phyloP scores from a whole-genome alignment of 2,329 filamentous ascomycete genomes.

The Ophiocordyceps camponoti-rufipedis region DNA sequence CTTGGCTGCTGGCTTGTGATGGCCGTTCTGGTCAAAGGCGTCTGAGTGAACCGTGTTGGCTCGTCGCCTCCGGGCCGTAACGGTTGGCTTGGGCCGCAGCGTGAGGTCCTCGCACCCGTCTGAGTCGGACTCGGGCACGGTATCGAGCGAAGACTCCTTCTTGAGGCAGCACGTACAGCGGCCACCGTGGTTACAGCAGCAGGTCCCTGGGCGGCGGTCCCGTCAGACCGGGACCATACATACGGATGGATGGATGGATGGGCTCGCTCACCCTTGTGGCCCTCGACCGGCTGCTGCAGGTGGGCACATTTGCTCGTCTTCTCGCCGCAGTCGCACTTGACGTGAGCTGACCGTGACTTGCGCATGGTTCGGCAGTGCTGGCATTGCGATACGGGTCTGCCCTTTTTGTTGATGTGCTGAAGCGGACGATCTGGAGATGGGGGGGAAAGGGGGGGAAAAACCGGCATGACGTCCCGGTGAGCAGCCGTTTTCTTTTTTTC shows the following conservation, averaged over 20 bases:
- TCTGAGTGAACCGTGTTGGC: slow-evolving; percentile 47
- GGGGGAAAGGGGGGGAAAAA: not conserved
- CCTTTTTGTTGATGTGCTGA: slow-evolving; percentile 93
- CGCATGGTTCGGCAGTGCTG: slow-evolving; percentile 89
- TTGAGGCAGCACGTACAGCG: slow-evolving; percentile 47
- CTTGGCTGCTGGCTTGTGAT: slow-evolving; percentile 44
- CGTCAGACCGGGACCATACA: slow-evolving; percentile 1
- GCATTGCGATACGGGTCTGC: slow-evolving; percentile 93
- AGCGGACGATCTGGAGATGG: slow-evolving; percentile 58
- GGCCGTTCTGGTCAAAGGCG: slow-evolving; percentile 43
- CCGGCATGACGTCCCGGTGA: slow-evolving; percentile 2
- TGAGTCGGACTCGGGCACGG: slow-evolving; percentile 45
- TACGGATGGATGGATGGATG: not conserved
- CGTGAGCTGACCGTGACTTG: slow-evolving; percentile 86
- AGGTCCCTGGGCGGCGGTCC: slow-evolving; percentile 33
- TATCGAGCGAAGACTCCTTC: slow-evolving; percentile 40
- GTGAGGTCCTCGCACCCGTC: slow-evolving; percentile 19
- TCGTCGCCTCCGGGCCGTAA: slow-evolving; percentile 28
- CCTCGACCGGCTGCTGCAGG: slow-evolving; percentile 35
- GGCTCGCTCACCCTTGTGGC: slow-evolving; percentile 35
- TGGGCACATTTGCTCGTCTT: slow-evolving; percentile 60
- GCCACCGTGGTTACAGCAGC: slow-evolving; percentile 52
- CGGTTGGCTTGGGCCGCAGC: slow-evolving; percentile 20
- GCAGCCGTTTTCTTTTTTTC: no score
- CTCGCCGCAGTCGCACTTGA: slow-evolving; percentile 93